Percentiles rank a stretch among this genome's conserved stretches.
phyloP scores from a whole-genome alignment of 2,329 filamentous ascomycete species.

The Orbilia brochopaga region DNA sequence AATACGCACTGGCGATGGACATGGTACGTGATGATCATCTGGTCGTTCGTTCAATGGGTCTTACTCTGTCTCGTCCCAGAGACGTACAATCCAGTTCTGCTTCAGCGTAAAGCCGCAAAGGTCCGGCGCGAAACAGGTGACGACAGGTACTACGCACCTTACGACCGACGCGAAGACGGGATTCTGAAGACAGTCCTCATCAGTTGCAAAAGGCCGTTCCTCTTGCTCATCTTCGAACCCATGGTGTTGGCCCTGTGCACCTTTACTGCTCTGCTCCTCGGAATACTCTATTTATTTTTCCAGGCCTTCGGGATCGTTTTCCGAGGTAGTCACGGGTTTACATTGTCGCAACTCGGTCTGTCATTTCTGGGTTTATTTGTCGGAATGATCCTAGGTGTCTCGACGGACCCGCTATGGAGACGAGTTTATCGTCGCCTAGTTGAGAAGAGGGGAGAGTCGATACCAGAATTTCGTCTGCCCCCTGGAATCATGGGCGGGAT shows the following conservation, averaged over 20 bases:
- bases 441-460: conserved; percentile 66
- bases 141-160: conserved; percentile 74
- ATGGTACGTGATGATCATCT: conserved; percentile 84
- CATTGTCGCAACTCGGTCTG: conserved; percentile 78
- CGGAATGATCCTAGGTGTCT: conserved; percentile 70
- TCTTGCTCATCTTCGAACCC: conserved; percentile 79
- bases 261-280: conserved; percentile 82
- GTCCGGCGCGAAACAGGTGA: conserved; percentile 79
- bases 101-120: conserved; percentile 73
- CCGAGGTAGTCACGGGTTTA: conserved; percentile 73
- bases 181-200: conserved; percentile 67
- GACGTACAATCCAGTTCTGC: conserved; percentile 79
- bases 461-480: conserved; percentile 86
- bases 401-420: conserved; percentile 71
- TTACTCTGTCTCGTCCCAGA: conserved; percentile 80
- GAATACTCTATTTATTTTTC: conserved; percentile 88
- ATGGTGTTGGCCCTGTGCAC: conserved; percentile 85
- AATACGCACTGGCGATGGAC: conserved; percentile 78
- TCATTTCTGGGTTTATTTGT: conserved; percentile 75
- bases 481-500: conserved; percentile 76
- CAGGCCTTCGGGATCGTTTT: conserved; percentile 86
- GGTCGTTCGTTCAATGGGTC: conserved; percentile 69
- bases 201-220: conserved; percentile 66
- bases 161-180: conserved; percentile 74
- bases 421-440: conserved; percentile 67